phyloP scores from a whole-genome alignment of 1,284 basidiomycete genomes.

The Cryptococcus sp. region DNA sequence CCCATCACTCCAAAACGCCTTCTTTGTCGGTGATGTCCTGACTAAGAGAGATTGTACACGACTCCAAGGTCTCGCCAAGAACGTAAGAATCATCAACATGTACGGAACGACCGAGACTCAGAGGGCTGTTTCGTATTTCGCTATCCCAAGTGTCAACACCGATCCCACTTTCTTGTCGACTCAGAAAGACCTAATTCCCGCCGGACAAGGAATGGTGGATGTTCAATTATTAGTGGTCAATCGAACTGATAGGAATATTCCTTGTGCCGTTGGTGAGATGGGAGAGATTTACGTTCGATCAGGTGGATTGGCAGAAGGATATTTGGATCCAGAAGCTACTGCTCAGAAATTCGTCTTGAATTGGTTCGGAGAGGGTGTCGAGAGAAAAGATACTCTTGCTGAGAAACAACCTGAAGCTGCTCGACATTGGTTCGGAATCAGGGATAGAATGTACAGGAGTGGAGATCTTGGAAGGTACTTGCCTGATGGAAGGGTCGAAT shows the following conservation, averaged over 20 bases:
- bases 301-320: slow-evolving; percentile 93
- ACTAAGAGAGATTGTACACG: slow-evolving; percentile 98
- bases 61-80: slow-evolving; percentile 85
- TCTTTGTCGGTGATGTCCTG: slow-evolving; percentile 98
- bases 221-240: slow-evolving; percentile 98
- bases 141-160: slow-evolving; percentile 77
- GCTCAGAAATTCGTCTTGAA: slow-evolving; percentile 87
- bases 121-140: slow-evolving; percentile 96
- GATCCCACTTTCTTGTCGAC: slow-evolving; percentile 88
- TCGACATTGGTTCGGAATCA: slow-evolving; percentile 89
- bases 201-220: slow-evolving; percentile 95
- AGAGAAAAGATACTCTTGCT: slow-evolving; percentile 65
- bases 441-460: slow-evolving; percentile 96
- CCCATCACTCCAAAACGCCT: slow-evolving; percentile 80
- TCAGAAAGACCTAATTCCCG: slow-evolving; percentile 98
- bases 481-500: slow-evolving; percentile 91
- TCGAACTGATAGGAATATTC: slow-evolving; percentile 78
- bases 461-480: slow-evolving; percentile 95
- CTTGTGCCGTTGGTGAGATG: slow-evolving; percentile 93
- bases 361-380: slow-evolving; percentile 69
- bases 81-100: slow-evolving; percentile 98
- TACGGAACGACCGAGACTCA: slow-evolving; percentile 99
- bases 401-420: slow-evolving; percentile 61
- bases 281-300: slow-evolving; percentile 99
- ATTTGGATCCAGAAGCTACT: slow-evolving; percentile 78